Base-by-base conservation (phyloP, 2,329 filamentous ascomycete species). In the Falciphora oryzae region DNA sequence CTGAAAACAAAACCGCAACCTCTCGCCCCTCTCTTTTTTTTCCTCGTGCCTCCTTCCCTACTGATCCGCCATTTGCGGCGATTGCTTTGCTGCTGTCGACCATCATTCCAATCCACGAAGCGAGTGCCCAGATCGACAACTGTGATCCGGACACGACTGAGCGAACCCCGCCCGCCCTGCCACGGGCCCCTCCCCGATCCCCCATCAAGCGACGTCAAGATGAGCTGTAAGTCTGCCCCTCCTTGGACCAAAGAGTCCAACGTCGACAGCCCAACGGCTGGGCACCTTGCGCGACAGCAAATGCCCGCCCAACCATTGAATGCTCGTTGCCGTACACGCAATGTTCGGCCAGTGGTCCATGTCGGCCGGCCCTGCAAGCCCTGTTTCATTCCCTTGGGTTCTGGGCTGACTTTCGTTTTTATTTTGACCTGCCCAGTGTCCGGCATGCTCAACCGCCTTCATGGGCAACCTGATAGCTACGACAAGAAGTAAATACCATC, bases 381-480 rank as follows among this genome's bases (percentile, higher is more conserved):
- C 7, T 63, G 22, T 58, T 63, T 29, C 5, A 11, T 35, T 32
- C n/a, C n/a, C n/a, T 50, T 18, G 3, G 11, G 60, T 22, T 62
- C 44, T 28, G 16, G 25, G 16, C 22, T 38, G 38, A 27, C 35
- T 18, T 28, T 35, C 4, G 32, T 56, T 38, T 50, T 32, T 58
- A 14, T 38, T 38, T 18, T 29, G 27, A 25, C 44, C 63, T 64
- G 59, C 38, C 28, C 67, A 96, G 93, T 96, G 80, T 82, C 89
- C 71, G 90, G 85, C 75, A 96, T 97, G 92, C 84, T 97, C 73
- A 96, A 94, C 81, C 93, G 94, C 85, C 90, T 97, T 73, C 92
- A 96, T 74, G 93, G 93, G 78, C 94, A 98, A 81, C 94, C 94
- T 71, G 93, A 96, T 71, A 97, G 92, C 81, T 99, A 99, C 82